Conservation (phyloP, 139 green algal genomes). For the Ettlia oleoabundans region DNA sequence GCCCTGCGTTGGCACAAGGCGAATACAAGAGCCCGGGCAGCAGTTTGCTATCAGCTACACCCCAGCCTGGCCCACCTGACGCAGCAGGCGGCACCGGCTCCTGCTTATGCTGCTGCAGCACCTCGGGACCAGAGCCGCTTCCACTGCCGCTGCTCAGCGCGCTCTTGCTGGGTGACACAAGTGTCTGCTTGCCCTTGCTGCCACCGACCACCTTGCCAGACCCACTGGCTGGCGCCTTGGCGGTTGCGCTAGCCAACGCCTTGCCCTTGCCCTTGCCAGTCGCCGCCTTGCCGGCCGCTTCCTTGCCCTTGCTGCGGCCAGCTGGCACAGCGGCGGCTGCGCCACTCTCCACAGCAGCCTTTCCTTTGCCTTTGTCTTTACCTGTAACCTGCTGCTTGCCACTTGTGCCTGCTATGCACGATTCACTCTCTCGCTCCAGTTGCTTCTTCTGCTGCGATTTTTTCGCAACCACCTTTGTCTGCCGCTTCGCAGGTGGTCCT, state of each 20-base stretch:
- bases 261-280: background rate
- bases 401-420: background rate
- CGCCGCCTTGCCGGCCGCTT: background rate
- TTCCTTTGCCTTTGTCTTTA: background rate
- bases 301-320: background rate
- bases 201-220: background rate
- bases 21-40: too few species aligned
- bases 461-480: background rate
- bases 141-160: background rate
- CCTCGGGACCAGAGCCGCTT: background rate
- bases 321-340: background rate
- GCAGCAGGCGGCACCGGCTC: background rate
- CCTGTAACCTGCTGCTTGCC: background rate
- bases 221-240: background rate
- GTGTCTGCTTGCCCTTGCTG: background rate
- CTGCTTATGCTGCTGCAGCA: constrained; percentile 13
- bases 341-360: background rate
- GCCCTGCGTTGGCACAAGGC: too few species aligned
- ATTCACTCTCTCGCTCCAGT: background rate
- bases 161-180: background rate
- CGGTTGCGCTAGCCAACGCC: background rate
- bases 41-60: too few species aligned
- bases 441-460: background rate
- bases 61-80: too few species aligned
- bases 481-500: background rate